Base-by-base conservation (phyloP, 371 early-diverging fungal species). In the Actinomortierella ambigua region DNA sequence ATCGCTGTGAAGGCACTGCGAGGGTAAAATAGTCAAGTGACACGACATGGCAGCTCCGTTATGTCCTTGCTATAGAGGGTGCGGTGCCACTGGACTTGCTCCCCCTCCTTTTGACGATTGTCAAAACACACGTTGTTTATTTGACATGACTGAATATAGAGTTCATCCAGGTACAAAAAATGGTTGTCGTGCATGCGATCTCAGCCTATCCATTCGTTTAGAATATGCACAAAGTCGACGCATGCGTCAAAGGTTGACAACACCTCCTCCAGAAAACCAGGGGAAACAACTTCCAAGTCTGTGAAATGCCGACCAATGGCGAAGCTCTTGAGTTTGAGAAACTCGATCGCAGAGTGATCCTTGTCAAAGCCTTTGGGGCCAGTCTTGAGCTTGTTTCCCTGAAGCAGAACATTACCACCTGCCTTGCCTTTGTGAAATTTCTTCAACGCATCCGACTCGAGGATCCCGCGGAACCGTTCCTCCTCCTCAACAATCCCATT, bases 321-420 rank as follows among this genome's bases (percentile, higher is more conserved):
- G 63, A 86, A 76, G 34, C 77, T 79, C 40, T 80, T 80, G 44
- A 55, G 79, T 22, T 83, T 70, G 57, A 86, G 42, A 41, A 80
- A 63, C 27, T 83, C 83, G 43, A 84, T 84, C 59, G 83, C 85
- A 8, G 82, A 82, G 55, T 84, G 84, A 50, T 84, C 68, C 57
- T 79, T 83, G 28, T 76, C 77, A 13, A 81, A 68, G 2, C 80
- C 80, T 22, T 58, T 77, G 17, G 82, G 82, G 0, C 79, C 80
- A 2, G 75, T 75, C 68, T 82, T 82, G 58, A 82, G 70, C 18
- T 57, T 75, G 29, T 71, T 68, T 2, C 61, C 59, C 0, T 66
- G 46, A 15, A 63, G 65, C 23, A 86, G 56, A 4, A 81, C 67
- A 8, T 62, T 78, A 6, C 69, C 8, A 0, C 85, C 86, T 6